Base-by-base conservation (phyloP, 306 rosid species). In the Prunus fruticosa region DNA sequence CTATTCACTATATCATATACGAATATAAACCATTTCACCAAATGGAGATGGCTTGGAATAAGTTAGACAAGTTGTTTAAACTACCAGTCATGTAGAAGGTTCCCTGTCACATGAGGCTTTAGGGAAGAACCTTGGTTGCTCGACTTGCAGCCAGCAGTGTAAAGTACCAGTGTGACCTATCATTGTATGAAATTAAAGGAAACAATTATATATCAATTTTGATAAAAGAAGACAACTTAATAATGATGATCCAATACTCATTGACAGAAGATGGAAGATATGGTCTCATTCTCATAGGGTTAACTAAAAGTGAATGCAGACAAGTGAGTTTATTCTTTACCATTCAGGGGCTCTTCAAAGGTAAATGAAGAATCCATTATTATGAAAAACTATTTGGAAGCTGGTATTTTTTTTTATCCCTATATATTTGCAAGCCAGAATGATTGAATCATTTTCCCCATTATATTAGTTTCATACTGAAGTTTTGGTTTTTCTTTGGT, bases 1-100 rank as follows among this genome's bases (percentile, higher is more conserved):
- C 73, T 6, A 9, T 12, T 47, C 8, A 3, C 22, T 27, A 49
- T 15, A 49, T 50, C 45, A 27, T 27, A 30, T 63, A 28, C 41
- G 45, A 50, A 50, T 19, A 30, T 19, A 10, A 50, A 50, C 64
- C 43, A 11, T 67, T 67, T 20, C 67, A 3, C 58, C 52, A 25
- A 63, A 78, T 30, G 41, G 15, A 19, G 51, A 74, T 64, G 18
- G 54, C 52, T 75, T 50, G 11, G 46, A 78, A 81, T 54, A 75
- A 77, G 64, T 27, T 32, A 23, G 27, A 76, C 32, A 62, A 52
- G 52, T 76, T 43, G 74, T 64, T 78, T n/a, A 41, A 80, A 76
- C 67, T 96, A 92, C 99, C 98, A 96, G 83, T 92, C 96, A 28
- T 91, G 83, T 76, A 96, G 80, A 54, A 96, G 82, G 79, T 89